Conservation (phyloP, 2,329 filamentous ascomycete species). For the Venturia carpophila region DNA sequence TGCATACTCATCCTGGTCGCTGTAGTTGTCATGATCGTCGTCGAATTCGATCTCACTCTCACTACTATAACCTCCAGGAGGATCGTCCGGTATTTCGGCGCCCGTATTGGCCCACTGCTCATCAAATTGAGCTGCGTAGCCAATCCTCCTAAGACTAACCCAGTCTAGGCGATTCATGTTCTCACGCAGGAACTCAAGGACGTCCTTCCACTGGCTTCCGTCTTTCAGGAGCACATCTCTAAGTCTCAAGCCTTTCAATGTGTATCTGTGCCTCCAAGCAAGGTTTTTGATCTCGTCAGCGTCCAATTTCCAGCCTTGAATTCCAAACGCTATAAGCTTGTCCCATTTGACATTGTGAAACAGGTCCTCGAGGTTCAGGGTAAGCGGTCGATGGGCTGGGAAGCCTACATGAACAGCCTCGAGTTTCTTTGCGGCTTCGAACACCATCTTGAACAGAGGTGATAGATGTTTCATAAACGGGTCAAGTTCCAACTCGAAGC, state of each 20-base stretch:
- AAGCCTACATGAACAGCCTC: conserved; percentile 59
- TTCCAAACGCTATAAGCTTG: conserved; percentile 54
- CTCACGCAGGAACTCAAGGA: conserved; percentile 48
- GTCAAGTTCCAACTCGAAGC: conserved; percentile 51
- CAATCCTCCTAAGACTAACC: conserved; percentile 54
- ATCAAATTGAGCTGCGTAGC: conserved; percentile 50
- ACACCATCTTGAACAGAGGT: conserved; percentile 49
- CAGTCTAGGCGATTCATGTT: conserved; percentile 53
- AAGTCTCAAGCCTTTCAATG: conserved; percentile 52
- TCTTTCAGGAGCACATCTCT: conserved; percentile 54
- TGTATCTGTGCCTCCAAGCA: conserved; percentile 47
- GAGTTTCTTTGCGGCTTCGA: conserved; percentile 52
- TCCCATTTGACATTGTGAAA: conserved; percentile 57
- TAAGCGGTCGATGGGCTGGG: conserved; percentile 48
- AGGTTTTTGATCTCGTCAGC: conserved; percentile 54
- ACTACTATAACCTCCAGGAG: conserved; percentile 33
- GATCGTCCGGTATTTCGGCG: conserved; percentile 43
- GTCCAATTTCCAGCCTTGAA: conserved; percentile 56
- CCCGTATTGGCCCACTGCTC: conserved; percentile 36
- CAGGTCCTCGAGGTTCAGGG: conserved; percentile 50
- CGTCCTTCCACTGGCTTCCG: conserved; percentile 53
- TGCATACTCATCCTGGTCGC: conserved; percentile 26
- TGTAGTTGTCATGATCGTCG: conserved; percentile 21
- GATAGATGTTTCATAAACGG: conserved; percentile 51
- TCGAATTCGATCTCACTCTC: conserved; percentile 32